Evolutionary conservation across 2,329 filamentous ascomycete genomes (phyloP).

Genomic region (Neocucurbitaria cava): DNA sequence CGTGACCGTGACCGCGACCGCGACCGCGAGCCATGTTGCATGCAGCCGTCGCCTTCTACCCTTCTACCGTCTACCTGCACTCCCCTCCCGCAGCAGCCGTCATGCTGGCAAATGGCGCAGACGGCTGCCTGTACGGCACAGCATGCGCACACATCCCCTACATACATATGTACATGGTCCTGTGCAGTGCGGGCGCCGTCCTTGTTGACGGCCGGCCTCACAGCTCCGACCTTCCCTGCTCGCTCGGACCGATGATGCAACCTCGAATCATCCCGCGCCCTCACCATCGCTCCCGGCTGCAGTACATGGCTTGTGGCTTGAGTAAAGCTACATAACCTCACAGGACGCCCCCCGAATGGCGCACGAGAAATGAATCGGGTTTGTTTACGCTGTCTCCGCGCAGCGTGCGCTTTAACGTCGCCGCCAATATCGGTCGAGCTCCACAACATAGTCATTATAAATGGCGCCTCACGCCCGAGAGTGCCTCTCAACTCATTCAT

Average conservation of each 20-base stretch:
- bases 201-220: background rate
- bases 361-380: background rate
- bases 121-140: background rate
- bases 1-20: constrained; percentile 1
- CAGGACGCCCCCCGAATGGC: too few species aligned
- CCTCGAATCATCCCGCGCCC: background rate
- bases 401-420: background rate
- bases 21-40: too few species aligned
- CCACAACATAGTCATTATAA: background rate
- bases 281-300: background rate
- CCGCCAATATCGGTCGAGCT: background rate
- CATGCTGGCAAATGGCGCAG: constrained; percentile 11
- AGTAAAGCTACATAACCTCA: too few species aligned
- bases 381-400: background rate
- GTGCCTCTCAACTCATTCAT: background rate
- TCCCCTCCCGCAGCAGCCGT: background rate
- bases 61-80: too few species aligned
- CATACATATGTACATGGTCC: background rate
- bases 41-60: constrained; percentile 8
- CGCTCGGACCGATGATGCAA: constrained; percentile 3
- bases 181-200: background rate
- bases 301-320: background rate
- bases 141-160: background rate
- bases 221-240: background rate
- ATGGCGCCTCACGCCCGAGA: background rate